Base-by-base conservation (phyloP, 768 basidiomycete genomes). In the Auriscalpium orientale region DNA sequence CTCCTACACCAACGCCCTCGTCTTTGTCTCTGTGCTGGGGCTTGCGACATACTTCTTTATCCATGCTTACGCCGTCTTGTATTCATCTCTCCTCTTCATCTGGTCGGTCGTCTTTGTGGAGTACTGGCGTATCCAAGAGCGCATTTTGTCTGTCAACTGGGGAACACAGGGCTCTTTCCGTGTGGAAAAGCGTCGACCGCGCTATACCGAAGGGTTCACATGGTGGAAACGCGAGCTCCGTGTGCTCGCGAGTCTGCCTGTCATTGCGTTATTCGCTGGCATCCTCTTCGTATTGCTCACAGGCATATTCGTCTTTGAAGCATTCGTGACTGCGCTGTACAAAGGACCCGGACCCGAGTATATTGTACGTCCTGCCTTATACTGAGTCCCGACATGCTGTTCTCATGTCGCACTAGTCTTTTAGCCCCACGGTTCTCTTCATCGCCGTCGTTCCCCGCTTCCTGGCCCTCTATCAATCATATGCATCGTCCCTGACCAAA, bases 81-180 rank as follows among this genome's bases (percentile, higher is more conserved):
- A 93, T 68, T 91, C 91, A 0, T 70, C 79, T 53, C 70, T 89
- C 20, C 72, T 95, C 48, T 80, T 84, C n/a, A 54, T 93, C 3
- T 99, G 95, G 90, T 85, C 88, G 0, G 76, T 92, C 48, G 69
- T 79, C 18, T 95, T 95, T 64, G 87, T 95, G 58, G 94, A 98
- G 68, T 87, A 84, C 76, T 99, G 95, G 95, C 80, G 89, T 33
- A 79, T 97, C 38, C 82, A 82, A 56, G 91, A 98, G 70, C 82
- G 87, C 16, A 82, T 85, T 43, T 74, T 95, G n/a, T 83, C 91
- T 2, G 79, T 93, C 48, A 78, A 83, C 34, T 95, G 91, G 77
- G 87, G 89, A 4, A 90, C 88, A 0, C 81, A 82, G 28, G 89
- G 88, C 20, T 83, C 87, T 0, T 83, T 84, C 69, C 80, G 79